Percentiles rank a stretch among this genome's conserved stretches.
Conservation (phyloP, 2,329 filamentous ascomycete species). For the Ophiosphaerella korrae region DNA sequence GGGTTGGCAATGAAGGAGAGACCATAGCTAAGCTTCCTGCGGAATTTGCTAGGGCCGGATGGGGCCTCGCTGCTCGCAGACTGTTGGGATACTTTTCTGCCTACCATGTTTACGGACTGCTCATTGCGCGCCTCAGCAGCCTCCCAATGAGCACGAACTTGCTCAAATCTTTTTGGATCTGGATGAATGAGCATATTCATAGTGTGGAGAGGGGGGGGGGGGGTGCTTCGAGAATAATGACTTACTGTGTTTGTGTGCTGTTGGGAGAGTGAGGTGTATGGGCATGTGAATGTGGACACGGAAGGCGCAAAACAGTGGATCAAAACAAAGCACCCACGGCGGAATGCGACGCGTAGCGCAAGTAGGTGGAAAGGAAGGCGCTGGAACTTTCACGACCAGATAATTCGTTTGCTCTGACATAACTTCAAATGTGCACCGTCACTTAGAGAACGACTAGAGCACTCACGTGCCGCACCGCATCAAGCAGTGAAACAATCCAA, state of each 20-base stretch:
- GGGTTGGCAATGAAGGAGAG: conserved; percentile 40
- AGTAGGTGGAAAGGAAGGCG: background rate
- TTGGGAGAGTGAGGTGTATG: conserved; percentile 11
- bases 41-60: conserved; percentile 30
- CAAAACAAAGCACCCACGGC: conserved; percentile 10
- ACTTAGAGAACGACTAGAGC: background rate
- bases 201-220: conserved; percentile 14
- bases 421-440: background rate
- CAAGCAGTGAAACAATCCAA: background rate
- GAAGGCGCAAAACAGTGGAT: conserved; percentile 20
- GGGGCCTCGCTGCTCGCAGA: conserved; percentile 9
- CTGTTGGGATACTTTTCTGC: conserved; percentile 25
- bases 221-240: conserved; percentile 17
- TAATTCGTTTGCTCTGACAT: too few species aligned
- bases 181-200: conserved; percentile 42
- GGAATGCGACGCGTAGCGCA: conserved; percentile 7
- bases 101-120: conserved; percentile 28
- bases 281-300: conserved; percentile 13
- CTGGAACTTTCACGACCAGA: too few species aligned
- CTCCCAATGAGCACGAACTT: conserved; percentile 43
- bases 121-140: conserved; percentile 19
- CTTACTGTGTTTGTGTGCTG: conserved; percentile 8
- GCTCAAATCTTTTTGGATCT: conserved; percentile 39
- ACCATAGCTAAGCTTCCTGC: conserved; percentile 41
- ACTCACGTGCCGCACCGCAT: too few species aligned